phyloP scores from a whole-genome alignment of 306 rosid species.

The Acacia melanoxylon region DNA sequence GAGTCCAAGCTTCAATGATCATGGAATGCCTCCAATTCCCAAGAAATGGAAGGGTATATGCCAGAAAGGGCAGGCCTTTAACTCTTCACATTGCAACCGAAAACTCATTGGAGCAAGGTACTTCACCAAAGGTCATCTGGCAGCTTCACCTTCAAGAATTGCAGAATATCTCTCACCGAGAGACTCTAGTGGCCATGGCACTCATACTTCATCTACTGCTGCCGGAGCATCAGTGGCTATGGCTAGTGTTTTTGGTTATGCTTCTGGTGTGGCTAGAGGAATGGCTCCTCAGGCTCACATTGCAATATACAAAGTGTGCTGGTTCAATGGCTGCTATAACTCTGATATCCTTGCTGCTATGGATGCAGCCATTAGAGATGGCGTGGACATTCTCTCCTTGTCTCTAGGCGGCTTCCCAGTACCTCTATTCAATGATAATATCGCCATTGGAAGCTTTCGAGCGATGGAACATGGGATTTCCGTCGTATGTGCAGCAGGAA shows the following conservation, averaged over 20 bases:
- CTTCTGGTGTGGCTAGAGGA: constrained; percentile 64
- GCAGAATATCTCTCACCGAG: constrained; percentile 59
- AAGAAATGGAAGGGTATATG: constrained; percentile 63
- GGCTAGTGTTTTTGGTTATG: constrained; percentile 60
- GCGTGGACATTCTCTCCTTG: constrained; percentile 68
- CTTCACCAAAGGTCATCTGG: constrained; percentile 60
- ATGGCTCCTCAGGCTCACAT: constrained; percentile 66
- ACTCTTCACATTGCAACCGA: constrained; percentile 52
- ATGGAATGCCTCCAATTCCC: constrained; percentile 59
- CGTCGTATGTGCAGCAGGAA: constrained; percentile 67
- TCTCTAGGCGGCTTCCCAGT: constrained; percentile 69
- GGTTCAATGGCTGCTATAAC: constrained; percentile 68
- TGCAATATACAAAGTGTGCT: constrained; percentile 69
- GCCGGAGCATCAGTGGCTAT: constrained; percentile 50
- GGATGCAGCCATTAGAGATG: constrained; percentile 65
- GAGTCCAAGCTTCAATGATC: constrained; percentile 63
- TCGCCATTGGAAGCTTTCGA: constrained; percentile 68
- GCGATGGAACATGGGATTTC: constrained; percentile 63
- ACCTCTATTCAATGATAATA: constrained; percentile 57
- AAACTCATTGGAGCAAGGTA: constrained; percentile 73
- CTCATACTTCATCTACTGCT: constrained; percentile 67
- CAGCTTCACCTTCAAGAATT: constrained; percentile 41
- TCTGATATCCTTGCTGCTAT: constrained; percentile 71
- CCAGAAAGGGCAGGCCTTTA: constrained; percentile 60
- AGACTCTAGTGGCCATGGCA: constrained; percentile 69